Evolutionary conservation across 495 filamentous ascomycete species (phyloP).

Genomic region (Oidiodendron maius): DNA sequence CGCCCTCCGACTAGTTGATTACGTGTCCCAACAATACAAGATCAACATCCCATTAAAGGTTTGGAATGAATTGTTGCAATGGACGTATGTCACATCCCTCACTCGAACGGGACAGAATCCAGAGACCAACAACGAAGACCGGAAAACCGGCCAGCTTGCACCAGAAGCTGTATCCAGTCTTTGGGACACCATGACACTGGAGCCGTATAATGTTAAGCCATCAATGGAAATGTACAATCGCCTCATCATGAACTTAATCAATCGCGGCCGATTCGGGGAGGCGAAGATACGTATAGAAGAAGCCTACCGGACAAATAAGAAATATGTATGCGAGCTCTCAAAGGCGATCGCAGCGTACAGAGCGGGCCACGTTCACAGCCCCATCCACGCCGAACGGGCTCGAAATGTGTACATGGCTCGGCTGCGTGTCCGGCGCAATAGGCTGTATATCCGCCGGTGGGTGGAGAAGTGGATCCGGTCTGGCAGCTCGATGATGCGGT

Average conservation of each 20-base stretch:
- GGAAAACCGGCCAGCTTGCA: slow-evolving; percentile 31
- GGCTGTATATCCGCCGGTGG: slow-evolving; percentile 24
- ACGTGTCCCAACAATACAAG: slow-evolving; percentile 49
- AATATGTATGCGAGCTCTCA: not conserved
- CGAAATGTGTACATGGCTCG: slow-evolving; percentile 6
- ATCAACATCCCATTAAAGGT: slow-evolving; percentile 39
- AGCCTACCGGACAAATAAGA: not conserved
- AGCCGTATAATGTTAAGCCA: slow-evolving; percentile 51
- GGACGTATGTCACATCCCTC: slow-evolving; percentile 48
- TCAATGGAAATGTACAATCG: slow-evolving; percentile 47
- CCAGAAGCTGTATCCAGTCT: slow-evolving; percentile 33
- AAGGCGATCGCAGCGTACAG: not conserved
- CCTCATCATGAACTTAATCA: slow-evolving; percentile 37
- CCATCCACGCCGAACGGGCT: not conserved
- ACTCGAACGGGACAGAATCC: slow-evolving; percentile 11
- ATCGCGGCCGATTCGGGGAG: slow-evolving; percentile 17
- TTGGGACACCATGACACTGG: slow-evolving; percentile 48
- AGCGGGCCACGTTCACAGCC: not conserved
- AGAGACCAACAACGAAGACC: not conserved
- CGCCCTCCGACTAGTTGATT: slow-evolving; percentile 49
- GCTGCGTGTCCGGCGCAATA: slow-evolving; percentile 12
- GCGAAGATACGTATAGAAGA: slow-evolving; percentile 26
- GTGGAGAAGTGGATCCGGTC: slow-evolving; percentile 18
- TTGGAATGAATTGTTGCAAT: slow-evolving; percentile 55
- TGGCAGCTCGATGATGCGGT: slow-evolving; percentile 12